Conservation (phyloP, 202 grass and related monocot species). For the Eragrostis tef region DNA sequence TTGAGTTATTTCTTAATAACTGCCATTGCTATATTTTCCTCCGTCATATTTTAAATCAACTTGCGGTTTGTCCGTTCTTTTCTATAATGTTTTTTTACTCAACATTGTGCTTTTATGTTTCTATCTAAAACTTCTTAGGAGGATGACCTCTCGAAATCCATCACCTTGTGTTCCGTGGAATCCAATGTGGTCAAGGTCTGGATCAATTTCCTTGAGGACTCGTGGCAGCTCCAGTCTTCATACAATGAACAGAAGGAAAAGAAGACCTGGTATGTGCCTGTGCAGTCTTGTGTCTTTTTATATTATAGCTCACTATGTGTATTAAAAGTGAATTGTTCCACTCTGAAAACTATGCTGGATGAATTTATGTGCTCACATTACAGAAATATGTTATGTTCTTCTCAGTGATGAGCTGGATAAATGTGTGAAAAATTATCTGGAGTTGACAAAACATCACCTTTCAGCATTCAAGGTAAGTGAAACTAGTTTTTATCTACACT, state of each 20-base stretch:
- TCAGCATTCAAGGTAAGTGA: slow-evolving; percentile 70
- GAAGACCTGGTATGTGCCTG: slow-evolving; percentile 64
- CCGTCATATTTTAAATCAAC: slow-evolving; percentile 29
- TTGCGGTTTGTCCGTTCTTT: not conserved
- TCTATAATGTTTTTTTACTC: slow-evolving; percentile 23
- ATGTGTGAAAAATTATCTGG: slow-evolving; percentile 64
- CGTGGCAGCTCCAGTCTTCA: slow-evolving; percentile 83
- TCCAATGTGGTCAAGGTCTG: slow-evolving; percentile 74
- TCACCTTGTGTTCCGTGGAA: slow-evolving; percentile 74
- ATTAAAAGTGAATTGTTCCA: too few species aligned
- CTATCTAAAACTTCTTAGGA: slow-evolving; percentile 58
- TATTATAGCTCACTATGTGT: not conserved
- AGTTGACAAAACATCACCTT: slow-evolving; percentile 91
- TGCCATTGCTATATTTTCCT: not conserved
- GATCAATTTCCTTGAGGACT: slow-evolving; percentile 88
- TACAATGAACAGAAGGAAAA: slow-evolving; percentile 81
- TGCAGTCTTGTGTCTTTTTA: slow-evolving; percentile 35
- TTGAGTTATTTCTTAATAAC: slow-evolving; percentile 28
- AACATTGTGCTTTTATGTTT: slow-evolving; percentile 39
- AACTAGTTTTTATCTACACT: slow-evolving; percentile 21
- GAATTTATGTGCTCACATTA: slow-evolving; percentile 19
- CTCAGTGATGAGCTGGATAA: slow-evolving; percentile 83
- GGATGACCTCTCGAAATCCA: slow-evolving; percentile 81
- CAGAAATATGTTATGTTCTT: slow-evolving; percentile 37
- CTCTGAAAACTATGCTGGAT: not conserved